Evolutionary conservation across 1,139 yeast species (phyloP).

Genomic region (Candida albicans): DNA sequence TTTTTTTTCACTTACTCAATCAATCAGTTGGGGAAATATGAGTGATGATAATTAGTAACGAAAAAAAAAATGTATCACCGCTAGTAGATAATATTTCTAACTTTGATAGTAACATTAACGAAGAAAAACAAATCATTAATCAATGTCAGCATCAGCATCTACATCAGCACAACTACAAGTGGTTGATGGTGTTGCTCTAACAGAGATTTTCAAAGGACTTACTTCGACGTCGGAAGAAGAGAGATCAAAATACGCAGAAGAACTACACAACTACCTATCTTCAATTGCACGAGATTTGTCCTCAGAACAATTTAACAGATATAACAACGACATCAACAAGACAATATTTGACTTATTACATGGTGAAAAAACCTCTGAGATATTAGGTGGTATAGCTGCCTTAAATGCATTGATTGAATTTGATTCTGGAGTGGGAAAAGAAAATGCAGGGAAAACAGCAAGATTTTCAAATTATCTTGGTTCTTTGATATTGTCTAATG

Average conservation of each 20-base stretch:
- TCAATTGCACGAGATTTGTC: conserved; percentile 74
- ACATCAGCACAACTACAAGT: conserved; percentile 28
- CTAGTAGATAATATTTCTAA: no score
- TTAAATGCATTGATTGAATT: conserved; percentile 83
- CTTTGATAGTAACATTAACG: no score
- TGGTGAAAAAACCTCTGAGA: conserved; percentile 67
- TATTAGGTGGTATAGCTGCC: conserved; percentile 89
- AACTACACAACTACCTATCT: conserved; percentile 64
- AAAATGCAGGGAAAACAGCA: conserved; percentile 85
- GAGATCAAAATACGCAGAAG: conserved; percentile 60
- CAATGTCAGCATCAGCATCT: conserved; percentile 26
- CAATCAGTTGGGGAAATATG: no score
- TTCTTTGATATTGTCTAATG: conserved; percentile 77
- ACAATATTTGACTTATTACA: conserved; percentile 83
- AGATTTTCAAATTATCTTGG: conserved; percentile 86
- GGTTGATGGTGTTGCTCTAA: conserved; percentile 52
- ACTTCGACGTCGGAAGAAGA: conserved; percentile 52
- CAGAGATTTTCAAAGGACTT: conserved; percentile 54
- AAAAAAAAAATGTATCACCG: no score
- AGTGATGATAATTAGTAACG: no score
- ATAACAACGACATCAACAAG: conserved; percentile 84
- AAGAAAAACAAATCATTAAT: no score
- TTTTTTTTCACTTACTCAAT: no score
- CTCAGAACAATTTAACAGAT: conserved; percentile 75
- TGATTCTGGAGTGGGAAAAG: conserved; percentile 65